Evolutionary conservation across 371 early-diverging fungal genomes (phyloP).

Genomic region (Phascolomyces articulosus): DNA sequence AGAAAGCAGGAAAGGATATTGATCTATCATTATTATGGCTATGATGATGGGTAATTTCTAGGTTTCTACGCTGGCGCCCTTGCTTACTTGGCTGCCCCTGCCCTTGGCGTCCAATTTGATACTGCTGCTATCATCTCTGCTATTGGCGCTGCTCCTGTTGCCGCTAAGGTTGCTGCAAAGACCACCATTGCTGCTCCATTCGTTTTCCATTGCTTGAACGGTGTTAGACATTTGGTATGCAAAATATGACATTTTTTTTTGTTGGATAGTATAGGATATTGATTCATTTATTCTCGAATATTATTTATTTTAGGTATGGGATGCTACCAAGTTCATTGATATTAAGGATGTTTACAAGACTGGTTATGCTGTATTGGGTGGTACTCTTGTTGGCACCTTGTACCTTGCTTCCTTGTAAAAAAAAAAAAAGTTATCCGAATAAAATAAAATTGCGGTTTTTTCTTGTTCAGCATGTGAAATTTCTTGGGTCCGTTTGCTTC

Average conservation of each 20-base stretch:
- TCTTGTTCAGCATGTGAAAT: conserved; percentile 7
- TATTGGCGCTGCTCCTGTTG: conserved; percentile 48
- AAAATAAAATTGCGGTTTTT: conserved; percentile 7
- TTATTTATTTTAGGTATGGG: conserved; percentile 74
- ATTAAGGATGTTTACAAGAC: conserved; percentile 82
- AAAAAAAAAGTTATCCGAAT: conserved; percentile 1
- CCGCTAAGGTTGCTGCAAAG: conserved; percentile 46
- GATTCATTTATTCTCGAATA: not conserved
- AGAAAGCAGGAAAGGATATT: not conserved
- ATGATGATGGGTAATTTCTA: conserved; percentile 27
- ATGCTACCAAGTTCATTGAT: conserved; percentile 68
- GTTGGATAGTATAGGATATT: not conserved
- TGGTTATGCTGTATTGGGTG: conserved; percentile 81
- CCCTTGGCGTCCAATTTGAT: conserved; percentile 61
- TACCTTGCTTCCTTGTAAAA: conserved; percentile 62
- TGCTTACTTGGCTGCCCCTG: conserved; percentile 61
- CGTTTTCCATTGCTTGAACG: conserved; percentile 87
- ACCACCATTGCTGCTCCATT: conserved; percentile 69
- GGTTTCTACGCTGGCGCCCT: conserved; percentile 73
- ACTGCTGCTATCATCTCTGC: conserved; percentile 64
- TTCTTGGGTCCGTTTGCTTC: not conserved
- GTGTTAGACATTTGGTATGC: conserved; percentile 85
- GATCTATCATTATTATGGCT: not conserved
- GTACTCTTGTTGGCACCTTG: conserved; percentile 60
- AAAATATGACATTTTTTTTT: too few relatives aligned